Evolutionary conservation across 176 grass and related monocot species (phyloP).

Genomic region (Oryza glaberrima): DNA sequence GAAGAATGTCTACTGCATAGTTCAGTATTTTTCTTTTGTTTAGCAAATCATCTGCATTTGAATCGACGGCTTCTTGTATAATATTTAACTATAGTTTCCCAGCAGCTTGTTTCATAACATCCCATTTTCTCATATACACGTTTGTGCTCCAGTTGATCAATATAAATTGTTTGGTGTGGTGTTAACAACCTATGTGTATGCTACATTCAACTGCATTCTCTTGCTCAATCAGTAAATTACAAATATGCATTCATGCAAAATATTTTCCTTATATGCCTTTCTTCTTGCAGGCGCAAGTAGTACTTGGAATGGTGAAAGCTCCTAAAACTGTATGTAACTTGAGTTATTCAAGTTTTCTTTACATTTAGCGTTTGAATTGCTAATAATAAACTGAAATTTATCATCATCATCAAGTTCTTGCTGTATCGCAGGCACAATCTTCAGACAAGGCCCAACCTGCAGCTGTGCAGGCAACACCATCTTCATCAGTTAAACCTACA

Average conservation of each 20-base stretch:
- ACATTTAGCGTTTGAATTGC: constrained; percentile 16
- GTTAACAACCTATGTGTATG: background rate
- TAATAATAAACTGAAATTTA: constrained; percentile 24
- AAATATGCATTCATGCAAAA: background rate
- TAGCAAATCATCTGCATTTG: background rate
- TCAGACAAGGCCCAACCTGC: constrained; percentile 42
- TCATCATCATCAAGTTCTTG: constrained; percentile 43
- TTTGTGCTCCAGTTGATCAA: background rate
- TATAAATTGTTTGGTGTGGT: constrained; percentile 7
- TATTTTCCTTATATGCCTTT: constrained; percentile 23
- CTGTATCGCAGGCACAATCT: constrained; percentile 56
- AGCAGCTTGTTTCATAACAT: constrained; percentile 28
- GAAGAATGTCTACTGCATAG: background rate
- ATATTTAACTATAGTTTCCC: background rate
- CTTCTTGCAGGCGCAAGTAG: constrained; percentile 77
- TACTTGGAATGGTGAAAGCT: constrained; percentile 97
- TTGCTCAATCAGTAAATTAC: constrained; percentile 10
- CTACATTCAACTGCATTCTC: constrained; percentile 9
- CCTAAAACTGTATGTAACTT: constrained; percentile 71
- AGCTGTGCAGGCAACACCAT: constrained; percentile 38
- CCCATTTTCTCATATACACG: background rate
- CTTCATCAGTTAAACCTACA: constrained; percentile 48
- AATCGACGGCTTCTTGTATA: background rate
- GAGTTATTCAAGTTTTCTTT: constrained; percentile 26
- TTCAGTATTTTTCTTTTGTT: constrained; percentile 8